phyloP scores from a whole-genome alignment of 805 yeast species.

The Saccharomycopsis olivae region DNA sequence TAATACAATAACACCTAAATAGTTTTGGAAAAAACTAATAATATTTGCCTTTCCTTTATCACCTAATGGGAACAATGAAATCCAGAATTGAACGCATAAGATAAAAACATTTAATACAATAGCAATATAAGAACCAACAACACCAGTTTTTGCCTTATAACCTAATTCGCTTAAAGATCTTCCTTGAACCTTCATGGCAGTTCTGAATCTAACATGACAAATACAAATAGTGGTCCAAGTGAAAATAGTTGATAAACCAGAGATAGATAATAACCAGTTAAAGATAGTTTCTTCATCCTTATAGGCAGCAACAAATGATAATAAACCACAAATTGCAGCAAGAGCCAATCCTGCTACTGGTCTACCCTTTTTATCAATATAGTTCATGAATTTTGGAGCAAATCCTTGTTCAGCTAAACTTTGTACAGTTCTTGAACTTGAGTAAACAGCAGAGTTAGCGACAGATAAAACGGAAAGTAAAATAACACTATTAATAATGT shows the following conservation, averaged over 20 bases:
- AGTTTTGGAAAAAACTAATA: conserved; percentile 40
- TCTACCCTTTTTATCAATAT: conserved; percentile 45
- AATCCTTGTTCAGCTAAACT: conserved; percentile 62
- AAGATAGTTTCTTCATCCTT: conserved; percentile 47
- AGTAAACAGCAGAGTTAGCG: conserved; percentile 66
- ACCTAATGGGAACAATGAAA: conserved; percentile 49
- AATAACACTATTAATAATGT: conserved; percentile 65
- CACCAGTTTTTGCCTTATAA: conserved; percentile 40
- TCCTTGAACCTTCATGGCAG: conserved; percentile 46
- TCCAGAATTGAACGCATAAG: conserved; percentile 53
- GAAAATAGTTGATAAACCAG: conserved; percentile 51
- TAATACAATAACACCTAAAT: conserved; percentile 38
- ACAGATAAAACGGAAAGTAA: conserved; percentile 65
- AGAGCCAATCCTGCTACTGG: conserved; percentile 45
- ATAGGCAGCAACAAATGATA: conserved; percentile 60
- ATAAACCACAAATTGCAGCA: conserved; percentile 44
- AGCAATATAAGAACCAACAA: conserved; percentile 44
- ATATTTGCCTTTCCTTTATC: conserved; percentile 25
- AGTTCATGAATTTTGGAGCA: conserved; percentile 38
- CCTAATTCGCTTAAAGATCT: conserved; percentile 41
- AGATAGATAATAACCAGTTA: conserved; percentile 53
- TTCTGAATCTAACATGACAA: conserved; percentile 48
- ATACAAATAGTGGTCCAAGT: conserved; percentile 53
- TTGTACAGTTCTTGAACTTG: conserved; percentile 60
- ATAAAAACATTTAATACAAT: conserved; percentile 38